Percentiles rank a stretch among this genome's conserved stretches.
Evolutionary conservation across 148 eudicot genomes (phyloP).

Genomic region (Tetragonia tetragonoides): DNA sequence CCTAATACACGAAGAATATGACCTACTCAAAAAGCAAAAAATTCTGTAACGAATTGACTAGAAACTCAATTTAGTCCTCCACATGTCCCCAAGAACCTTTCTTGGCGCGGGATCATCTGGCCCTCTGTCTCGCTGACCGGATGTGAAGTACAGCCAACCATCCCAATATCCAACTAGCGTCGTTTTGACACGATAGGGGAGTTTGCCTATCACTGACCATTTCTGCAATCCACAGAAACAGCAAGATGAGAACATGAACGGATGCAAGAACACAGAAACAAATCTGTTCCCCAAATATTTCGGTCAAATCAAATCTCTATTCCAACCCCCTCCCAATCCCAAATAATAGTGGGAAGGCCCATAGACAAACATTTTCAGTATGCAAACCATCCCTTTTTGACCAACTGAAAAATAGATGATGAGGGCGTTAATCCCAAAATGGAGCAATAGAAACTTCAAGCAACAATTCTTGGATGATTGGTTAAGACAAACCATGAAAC

Average conservation of each 20-base stretch:
- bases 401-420: background rate
- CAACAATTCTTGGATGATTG: background rate
- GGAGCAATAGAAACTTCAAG: background rate
- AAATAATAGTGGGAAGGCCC: background rate
- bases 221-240: constrained; percentile 39
- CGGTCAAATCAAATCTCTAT: background rate
- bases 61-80: constrained; percentile 87
- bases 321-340: background rate
- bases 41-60: constrained; percentile 6
- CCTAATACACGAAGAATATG: constrained; percentile 14
- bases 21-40: background rate
- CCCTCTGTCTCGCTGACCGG: constrained; percentile 93
- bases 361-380: background rate
- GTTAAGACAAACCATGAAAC: background rate
- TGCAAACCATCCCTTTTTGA: background rate
- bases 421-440: background rate
- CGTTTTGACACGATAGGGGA: constrained; percentile 92
- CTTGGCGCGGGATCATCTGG: constrained; percentile 85
- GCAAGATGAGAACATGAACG: background rate
- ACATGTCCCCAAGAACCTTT: constrained; percentile 90
- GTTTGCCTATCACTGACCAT: constrained; percentile 90
- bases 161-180: constrained; percentile 87
- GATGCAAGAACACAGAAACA: background rate
- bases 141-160: constrained; percentile 90
- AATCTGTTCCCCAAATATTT: background rate